Evolutionary conservation across 495 filamentous ascomycete species (phyloP), one percentile per base, ranked within the genome.

Genomic region (Neurospora sp.): DNA sequence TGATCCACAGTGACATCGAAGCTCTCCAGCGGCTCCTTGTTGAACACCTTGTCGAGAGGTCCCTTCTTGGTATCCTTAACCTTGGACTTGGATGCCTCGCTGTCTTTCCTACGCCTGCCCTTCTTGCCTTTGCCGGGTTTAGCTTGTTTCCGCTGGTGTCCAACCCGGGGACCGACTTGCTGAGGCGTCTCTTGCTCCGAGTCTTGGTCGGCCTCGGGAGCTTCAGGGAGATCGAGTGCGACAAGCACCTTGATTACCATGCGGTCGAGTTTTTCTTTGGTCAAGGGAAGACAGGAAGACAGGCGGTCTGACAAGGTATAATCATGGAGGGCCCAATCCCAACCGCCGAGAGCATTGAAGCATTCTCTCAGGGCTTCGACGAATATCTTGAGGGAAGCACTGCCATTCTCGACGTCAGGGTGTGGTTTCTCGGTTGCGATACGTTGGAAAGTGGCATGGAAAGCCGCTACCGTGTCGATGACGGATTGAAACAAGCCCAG

Each of bases 121-220:
- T 84, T 86, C 75, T 85, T 84, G 18, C 79, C 80, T 76, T 83
- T 85, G 8, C 78, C 78, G n/a, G 73, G 72, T 75, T 74, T 79
- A 44, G 74, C 73, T 74, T 80, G 78, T 20, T 69, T 71, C 54
- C 73, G 79, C 49, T 60, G 49, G 49, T 60, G 49, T 27, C 49
- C 49, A 27, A 27, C 11, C 20, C 5, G 49, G 3, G 49, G 49
- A 27, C 11, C 49, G 49, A 14, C 23, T 60, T 60, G 49, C 10
- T 23, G 49, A 27, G 49, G 5, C n/a, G 10, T 27, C 49, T 16
- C 20, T 73, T 66, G 76, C 54, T 69, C 39, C 8, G 18, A 20
- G 9, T 69, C 74, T 0, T 70, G 35, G n/a, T 23, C 35, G 72
- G 41, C 73, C 66, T 69, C 77, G 18, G 66, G 73, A 14, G 74